A percentile compares a stretch with the other conserved stretches of the same genome.
phyloP scores from a whole-genome alignment of 2,329 filamentous ascomycete genomes.

The Apiospora malaysiana region DNA sequence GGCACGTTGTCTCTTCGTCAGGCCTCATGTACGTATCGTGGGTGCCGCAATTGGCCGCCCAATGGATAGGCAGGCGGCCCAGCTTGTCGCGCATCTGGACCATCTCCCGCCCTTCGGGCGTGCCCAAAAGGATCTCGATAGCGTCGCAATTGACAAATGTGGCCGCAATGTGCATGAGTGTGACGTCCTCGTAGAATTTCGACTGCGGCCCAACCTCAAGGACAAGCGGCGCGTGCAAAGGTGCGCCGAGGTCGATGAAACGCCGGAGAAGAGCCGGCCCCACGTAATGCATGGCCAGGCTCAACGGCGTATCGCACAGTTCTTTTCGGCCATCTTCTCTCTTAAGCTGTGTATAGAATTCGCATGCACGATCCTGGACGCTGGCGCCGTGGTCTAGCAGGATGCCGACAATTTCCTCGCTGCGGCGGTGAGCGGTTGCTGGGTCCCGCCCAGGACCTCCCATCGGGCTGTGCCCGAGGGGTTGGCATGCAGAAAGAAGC shows the following conservation, averaged over 20 bases:
- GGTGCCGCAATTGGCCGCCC: background rate
- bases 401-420: background rate
- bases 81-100: background rate
- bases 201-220: background rate
- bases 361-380: background rate
- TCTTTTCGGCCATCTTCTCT: background rate
- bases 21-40: background rate
- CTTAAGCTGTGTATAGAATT: background rate
- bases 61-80: background rate
- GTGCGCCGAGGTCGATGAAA: background rate
- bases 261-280: background rate
- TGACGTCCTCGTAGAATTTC: background rate
- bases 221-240: background rate
- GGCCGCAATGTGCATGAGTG: background rate
- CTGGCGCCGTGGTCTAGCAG: background rate
- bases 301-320: background rate
- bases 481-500: background rate
- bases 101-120: background rate
- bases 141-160: background rate
- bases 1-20: background rate
- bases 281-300: background rate
- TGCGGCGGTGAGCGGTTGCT: background rate
- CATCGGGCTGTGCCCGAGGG: background rate
- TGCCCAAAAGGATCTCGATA: background rate
- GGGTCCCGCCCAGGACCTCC: background rate